A percentile compares a stretch with the other conserved stretches of the same genome.
These are phyloP conservation scores for Pinus taeda DNA, from an alignment of 75 land plant species.

Conservation along the genomic window DNA sequence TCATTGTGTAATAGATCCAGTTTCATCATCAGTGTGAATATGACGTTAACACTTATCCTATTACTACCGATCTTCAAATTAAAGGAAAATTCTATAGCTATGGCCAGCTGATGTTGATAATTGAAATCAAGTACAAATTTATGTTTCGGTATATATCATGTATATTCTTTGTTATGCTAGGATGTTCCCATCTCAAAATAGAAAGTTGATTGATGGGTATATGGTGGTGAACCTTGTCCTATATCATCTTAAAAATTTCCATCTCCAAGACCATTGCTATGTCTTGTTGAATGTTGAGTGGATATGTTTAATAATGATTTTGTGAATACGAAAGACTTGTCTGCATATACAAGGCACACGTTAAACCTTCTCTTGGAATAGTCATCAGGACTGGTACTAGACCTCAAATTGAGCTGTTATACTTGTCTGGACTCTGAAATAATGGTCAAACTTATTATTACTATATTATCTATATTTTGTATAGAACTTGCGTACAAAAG, in stretches of 20 bases:
- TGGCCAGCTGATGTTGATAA: not conserved
- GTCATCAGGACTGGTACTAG: not conserved
- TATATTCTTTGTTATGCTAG: not conserved
- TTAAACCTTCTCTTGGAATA: not conserved
- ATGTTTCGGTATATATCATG: not conserved
- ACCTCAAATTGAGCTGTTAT: not conserved
- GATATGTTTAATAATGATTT: not conserved
- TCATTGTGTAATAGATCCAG: not conserved
- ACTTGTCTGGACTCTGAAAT: not conserved
- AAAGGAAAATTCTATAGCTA: no score
- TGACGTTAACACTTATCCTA: not conserved
- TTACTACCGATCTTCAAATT: no score
- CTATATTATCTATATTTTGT: not conserved
- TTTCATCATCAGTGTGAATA: not conserved
- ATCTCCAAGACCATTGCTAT: no score
- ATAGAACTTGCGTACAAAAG: not conserved
- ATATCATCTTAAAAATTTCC: not conserved
- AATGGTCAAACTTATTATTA: not conserved
- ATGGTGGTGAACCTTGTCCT: not conserved
- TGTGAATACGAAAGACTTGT: not conserved
- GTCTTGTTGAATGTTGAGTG: no score
- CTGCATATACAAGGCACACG: no score
- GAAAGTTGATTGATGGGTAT: not conserved
- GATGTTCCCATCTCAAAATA: not conserved
- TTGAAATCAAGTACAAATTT: not conserved